Evolutionary conservation across 495 filamentous ascomycete species (phyloP).

Genomic region (Penicillium silybi): DNA sequence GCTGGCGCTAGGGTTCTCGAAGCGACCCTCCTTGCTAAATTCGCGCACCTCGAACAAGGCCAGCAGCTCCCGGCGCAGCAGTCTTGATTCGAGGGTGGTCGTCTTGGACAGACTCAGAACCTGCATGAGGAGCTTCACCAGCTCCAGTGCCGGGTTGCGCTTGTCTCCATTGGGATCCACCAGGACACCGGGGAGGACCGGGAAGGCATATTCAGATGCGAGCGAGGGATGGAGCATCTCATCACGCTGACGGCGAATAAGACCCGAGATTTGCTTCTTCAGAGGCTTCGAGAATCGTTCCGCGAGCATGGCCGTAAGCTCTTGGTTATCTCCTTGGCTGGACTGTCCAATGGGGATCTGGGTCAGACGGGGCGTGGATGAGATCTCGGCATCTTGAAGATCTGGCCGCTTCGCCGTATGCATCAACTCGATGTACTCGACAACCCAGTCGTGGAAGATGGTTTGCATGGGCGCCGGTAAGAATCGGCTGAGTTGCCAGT

Average conservation of each 20-base stretch:
- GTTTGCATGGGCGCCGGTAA: constrained; percentile 75
- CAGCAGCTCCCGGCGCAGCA: constrained; percentile 85
- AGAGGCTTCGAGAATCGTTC: constrained; percentile 81
- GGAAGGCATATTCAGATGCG: constrained; percentile 83
- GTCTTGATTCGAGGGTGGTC: constrained; percentile 75
- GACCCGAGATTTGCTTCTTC: constrained; percentile 75
- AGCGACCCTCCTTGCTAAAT: constrained; percentile 81
- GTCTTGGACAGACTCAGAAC: constrained; percentile 79
- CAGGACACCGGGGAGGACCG: constrained; percentile 70
- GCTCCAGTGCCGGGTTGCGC: constrained; percentile 78
- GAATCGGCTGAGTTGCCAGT: constrained; percentile 94
- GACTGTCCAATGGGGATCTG: constrained; percentile 58
- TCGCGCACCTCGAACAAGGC: constrained; percentile 89
- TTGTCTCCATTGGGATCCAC: constrained; percentile 54
- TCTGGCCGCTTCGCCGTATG: constrained; percentile 71
- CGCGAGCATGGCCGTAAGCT: constrained; percentile 58
- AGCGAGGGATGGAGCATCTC: constrained; percentile 89
- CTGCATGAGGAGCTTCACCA: constrained; percentile 88
- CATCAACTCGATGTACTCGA: constrained; percentile 96
- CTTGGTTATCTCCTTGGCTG: constrained; percentile 53
- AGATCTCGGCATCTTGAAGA: constrained; percentile 35
- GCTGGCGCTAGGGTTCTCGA: constrained; percentile 77
- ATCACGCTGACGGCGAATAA: constrained; percentile 78
- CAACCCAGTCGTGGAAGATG: constrained; percentile 85
- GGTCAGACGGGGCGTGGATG: constrained; percentile 68